Evolutionary conservation across 441 rosid genomes (phyloP), one percentile per base, ranked within the genome.

Genomic region (Aquilaria agallochum): DNA sequence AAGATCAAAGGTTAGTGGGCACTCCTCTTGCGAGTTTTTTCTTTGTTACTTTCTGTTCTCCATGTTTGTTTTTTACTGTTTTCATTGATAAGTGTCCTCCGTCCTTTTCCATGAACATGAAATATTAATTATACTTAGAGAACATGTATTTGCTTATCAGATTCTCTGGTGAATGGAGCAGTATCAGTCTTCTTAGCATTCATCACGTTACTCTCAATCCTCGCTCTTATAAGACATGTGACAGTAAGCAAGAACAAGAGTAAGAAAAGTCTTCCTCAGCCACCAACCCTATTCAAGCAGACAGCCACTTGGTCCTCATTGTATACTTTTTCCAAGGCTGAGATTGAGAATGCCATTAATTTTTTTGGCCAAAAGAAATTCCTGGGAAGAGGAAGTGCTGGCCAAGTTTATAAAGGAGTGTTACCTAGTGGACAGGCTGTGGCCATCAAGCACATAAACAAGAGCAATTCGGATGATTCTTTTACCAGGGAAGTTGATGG

Each of bases 351-450:
- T 34, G 87, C 94, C 11, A 78, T 87, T 20, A 73, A 72, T 53
- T 63, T 54, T 31, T 20, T 65, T 33, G 50, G 58, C 2, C 81
- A 70, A 12, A 69, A 46, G 52, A 70, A 56, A 62, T 61, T 76
- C 77, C 62, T 87, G 0, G 90, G 94, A 9, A 56, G 78, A 63
- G 94, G 89, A 7, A 87, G 90, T 50, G 90, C 89, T 0, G 86
- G 90, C 4, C 67, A 67, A 51, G 90, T 83, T 34, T 84, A 76
- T 62, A 81, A 78, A 74, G 94, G 90, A 27, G 57, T 80, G 55
- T 64, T 87, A 65, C 90, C 90, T 8, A 83, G 94, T 27, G 90
- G 90, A 46, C 90, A 84, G 64, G 75, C 55, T 20, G 87, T 84
- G 9, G 90, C 90, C 55, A 69, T 84, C 75, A 84, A 87, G 73